These are phyloP conservation scores for Chlorella sp. DNA, from an alignment of 139 green algal species.

Conservation along the genomic window DNA sequence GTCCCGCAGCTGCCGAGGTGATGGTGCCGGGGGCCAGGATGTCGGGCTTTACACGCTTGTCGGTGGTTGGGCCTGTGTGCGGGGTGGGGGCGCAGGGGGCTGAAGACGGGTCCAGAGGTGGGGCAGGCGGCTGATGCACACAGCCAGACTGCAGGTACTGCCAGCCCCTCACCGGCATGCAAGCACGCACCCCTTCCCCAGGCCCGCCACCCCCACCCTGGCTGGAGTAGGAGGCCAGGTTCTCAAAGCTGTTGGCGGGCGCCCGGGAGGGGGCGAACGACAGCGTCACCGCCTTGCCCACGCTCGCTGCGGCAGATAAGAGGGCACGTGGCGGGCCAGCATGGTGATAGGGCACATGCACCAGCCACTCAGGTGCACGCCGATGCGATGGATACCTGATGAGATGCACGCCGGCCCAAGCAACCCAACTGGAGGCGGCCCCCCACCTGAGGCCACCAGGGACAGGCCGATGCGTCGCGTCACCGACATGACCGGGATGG, in stretches of 20 bases:
- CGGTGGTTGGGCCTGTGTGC: slow-evolving; percentile 75
- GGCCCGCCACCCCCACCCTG: slow-evolving; percentile 49
- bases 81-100: background rate
- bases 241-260: slow-evolving; percentile 24
- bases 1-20: slow-evolving; percentile 38
- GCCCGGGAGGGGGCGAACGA: slow-evolving; percentile 16
- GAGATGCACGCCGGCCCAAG: no score
- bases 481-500: slow-evolving; percentile 52
- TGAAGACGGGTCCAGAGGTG: background rate
- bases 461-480: slow-evolving; percentile 44
- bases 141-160: background rate
- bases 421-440: background rate
- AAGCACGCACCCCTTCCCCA: slow-evolving; percentile 16
- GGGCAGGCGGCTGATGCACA: background rate
- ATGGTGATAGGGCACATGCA: no score
- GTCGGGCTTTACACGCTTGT: slow-evolving; percentile 90
- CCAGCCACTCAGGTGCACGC: no score
- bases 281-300: slow-evolving; percentile 24
- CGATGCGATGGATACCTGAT: no score
- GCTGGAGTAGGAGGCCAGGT: slow-evolving; percentile 51
- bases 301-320: background rate
- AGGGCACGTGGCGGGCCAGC: background rate
- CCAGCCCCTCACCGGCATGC: background rate
- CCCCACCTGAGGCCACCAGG: slow-evolving; percentile 24
- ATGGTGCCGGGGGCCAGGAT: slow-evolving; percentile 80